phyloP scores from a whole-genome alignment of 2,329 filamentous ascomycete species.

The Stachybotrys chartarum region DNA sequence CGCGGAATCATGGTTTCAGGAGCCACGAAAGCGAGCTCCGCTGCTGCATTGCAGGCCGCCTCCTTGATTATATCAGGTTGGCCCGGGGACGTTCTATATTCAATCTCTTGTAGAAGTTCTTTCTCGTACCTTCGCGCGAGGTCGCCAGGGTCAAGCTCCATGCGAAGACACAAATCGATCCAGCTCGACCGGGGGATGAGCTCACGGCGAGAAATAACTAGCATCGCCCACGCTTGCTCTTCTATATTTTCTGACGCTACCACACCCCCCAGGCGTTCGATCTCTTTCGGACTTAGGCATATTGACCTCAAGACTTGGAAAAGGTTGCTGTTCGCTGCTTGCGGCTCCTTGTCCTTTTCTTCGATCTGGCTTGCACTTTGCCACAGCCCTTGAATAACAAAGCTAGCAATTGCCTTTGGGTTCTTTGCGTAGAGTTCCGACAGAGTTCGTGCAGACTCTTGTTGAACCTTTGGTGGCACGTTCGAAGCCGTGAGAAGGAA shows the following conservation, averaged over 20 bases:
- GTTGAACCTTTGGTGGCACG: conserved; percentile 55
- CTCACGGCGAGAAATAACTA: conserved; percentile 72
- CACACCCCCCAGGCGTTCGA: conserved; percentile 31
- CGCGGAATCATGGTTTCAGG: conserved; percentile 72
- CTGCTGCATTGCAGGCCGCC: conserved; percentile 78
- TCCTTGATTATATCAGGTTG: conserved; percentile 49
- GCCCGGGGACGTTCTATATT: conserved; percentile 36
- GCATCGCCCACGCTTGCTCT: conserved; percentile 65
- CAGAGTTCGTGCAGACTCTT: conserved; percentile 54
- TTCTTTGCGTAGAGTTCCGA: conserved; percentile 56
- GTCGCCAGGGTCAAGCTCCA: conserved; percentile 74
- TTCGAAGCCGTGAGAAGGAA: conserved; percentile 62
- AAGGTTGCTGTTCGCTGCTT: conserved; percentile 58
- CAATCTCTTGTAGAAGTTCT: conserved; percentile 61
- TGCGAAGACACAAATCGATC: conserved; percentile 81
- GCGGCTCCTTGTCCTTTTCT: conserved; percentile 69
- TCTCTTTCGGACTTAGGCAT: conserved; percentile 49
- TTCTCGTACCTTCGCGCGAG: conserved; percentile 60
- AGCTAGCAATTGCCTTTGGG: conserved; percentile 50
- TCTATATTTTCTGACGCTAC: conserved; percentile 48
- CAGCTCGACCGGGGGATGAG: conserved; percentile 73
- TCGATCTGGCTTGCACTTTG: conserved; percentile 65
- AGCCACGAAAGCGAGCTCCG: conserved; percentile 88
- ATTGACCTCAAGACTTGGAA: conserved; percentile 55
- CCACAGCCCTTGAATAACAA: conserved; percentile 71